Conservation (phyloP, 345 rosid genomes). For the Draba incana region DNA sequence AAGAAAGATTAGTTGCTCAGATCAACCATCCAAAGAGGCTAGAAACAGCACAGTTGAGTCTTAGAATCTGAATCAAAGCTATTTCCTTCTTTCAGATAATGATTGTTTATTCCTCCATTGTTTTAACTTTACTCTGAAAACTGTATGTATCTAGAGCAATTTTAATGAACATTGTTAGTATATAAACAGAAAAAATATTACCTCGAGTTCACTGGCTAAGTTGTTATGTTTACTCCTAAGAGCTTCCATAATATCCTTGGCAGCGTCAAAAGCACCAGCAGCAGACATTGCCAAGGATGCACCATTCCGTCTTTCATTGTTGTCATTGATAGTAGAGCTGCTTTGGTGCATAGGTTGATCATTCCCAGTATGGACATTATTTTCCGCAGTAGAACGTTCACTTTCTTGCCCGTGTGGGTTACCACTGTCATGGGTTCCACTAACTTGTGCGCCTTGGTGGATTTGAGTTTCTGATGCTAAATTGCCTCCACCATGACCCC, state of each 20-base stretch:
- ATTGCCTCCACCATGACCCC: constrained; percentile 62
- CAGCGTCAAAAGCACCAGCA: constrained; percentile 92
- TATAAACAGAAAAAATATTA: constrained; percentile 33
- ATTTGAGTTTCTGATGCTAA: constrained; percentile 62
- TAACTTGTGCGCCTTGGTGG: constrained; percentile 65
- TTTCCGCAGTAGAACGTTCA: constrained; percentile 69
- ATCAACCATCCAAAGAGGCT: constrained; percentile 25
- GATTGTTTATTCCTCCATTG: not conserved
- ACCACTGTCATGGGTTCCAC: constrained; percentile 77
- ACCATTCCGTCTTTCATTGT: constrained; percentile 75
- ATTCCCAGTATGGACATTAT: constrained; percentile 58
- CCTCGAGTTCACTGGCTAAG: constrained; percentile 98
- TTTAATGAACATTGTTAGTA: not conserved
- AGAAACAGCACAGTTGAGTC: constrained; percentile 2
- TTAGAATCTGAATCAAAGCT: constrained; percentile 8
- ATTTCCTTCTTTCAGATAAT: constrained; percentile 6
- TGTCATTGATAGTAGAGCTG: constrained; percentile 57
- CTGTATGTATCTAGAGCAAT: constrained; percentile 2
- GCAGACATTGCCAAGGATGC: constrained; percentile 77
- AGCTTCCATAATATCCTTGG: constrained; percentile 98
- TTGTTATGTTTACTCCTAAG: constrained; percentile 94
- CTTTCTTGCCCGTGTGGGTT: constrained; percentile 85
- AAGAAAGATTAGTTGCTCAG: constrained; percentile 30
- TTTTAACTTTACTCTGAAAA: constrained; percentile 11
- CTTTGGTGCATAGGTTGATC: constrained; percentile 83